Evolutionary conservation across 2,329 filamentous ascomycete species (phyloP).

Genomic region (Karstenula rhodostoma): DNA sequence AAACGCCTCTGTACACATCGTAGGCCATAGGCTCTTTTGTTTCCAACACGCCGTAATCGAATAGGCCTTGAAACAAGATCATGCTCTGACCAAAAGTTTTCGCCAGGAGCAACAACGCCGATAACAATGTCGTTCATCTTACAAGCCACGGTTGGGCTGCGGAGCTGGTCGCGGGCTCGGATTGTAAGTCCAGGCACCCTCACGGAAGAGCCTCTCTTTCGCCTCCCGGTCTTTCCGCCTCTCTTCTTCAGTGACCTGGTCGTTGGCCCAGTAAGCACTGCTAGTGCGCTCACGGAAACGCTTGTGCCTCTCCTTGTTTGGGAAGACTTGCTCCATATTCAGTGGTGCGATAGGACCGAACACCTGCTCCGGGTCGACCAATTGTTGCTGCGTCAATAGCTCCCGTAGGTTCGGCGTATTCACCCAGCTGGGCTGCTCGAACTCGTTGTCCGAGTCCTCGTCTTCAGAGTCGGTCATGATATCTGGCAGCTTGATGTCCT

Average conservation of each 20-base stretch:
- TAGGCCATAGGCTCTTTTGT: not conserved
- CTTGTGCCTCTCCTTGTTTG: conserved; percentile 77
- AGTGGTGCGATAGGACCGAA: conserved; percentile 89
- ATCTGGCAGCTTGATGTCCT: conserved; percentile 90
- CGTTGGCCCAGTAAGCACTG: conserved; percentile 92
- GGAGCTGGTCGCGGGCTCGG: conserved; percentile 41
- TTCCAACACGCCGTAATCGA: conserved; percentile 4
- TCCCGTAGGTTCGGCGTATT: conserved; percentile 83
- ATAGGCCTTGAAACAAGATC: conserved; percentile 9
- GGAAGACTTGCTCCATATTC: conserved; percentile 95
- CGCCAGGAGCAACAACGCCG: not conserved
- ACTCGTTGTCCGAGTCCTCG: conserved; percentile 72
- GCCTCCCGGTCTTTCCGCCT: conserved; percentile 81
- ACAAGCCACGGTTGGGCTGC: conserved; percentile 18
- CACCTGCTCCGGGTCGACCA: conserved; percentile 81
- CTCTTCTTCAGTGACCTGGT: conserved; percentile 87
- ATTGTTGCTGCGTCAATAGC: conserved; percentile 81
- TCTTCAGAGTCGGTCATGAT: conserved; percentile 96
- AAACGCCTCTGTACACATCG: conserved; percentile 8
- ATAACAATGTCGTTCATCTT: conserved; percentile 5
- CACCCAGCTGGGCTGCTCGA: conserved; percentile 81
- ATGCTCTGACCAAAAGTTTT: not conserved
- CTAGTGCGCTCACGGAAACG: conserved; percentile 91
- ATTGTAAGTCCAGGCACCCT: conserved; percentile 76
- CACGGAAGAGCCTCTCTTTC: conserved; percentile 78